Evolutionary conservation across 805 yeast species (phyloP).

Genomic region (Pichia phayaonensis): DNA sequence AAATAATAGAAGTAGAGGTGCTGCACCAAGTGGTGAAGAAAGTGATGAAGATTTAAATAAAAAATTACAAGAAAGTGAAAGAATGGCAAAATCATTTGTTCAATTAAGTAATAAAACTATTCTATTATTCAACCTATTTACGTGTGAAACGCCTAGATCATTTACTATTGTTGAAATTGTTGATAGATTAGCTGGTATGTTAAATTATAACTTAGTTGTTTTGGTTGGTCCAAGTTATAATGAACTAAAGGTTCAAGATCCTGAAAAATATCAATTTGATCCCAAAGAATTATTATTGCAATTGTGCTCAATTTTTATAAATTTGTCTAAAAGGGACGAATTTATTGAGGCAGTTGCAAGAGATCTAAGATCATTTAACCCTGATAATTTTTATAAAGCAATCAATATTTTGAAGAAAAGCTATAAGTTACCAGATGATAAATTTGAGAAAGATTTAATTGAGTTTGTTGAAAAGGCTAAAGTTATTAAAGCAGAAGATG

Average conservation of each 20-base stretch:
- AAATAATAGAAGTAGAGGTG: slow-evolving; percentile 37
- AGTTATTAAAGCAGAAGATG: slow-evolving; percentile 49
- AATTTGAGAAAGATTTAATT: slow-evolving; percentile 42
- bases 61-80: slow-evolving; percentile 56
- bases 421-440: slow-evolving; percentile 41
- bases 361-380: slow-evolving; percentile 84
- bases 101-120: slow-evolving; percentile 79
- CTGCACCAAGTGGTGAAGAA: slow-evolving; percentile 35
- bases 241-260: slow-evolving; percentile 75
- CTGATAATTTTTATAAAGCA: slow-evolving; percentile 63
- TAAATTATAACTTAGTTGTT: slow-evolving; percentile 85
- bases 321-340: slow-evolving; percentile 54
- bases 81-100: slow-evolving; percentile 73
- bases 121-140: slow-evolving; percentile 69
- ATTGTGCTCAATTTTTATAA: slow-evolving; percentile 67
- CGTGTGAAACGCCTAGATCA: slow-evolving; percentile 78
- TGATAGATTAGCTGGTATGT: slow-evolving; percentile 91
- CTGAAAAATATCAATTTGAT: slow-evolving; percentile 74
- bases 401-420: slow-evolving; percentile 50
- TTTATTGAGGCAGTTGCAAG: slow-evolving; percentile 77
- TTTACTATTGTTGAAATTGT: slow-evolving; percentile 86
- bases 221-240: slow-evolving; percentile 93
- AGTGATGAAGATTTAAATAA: slow-evolving; percentile 53
- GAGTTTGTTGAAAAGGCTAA: slow-evolving; percentile 64
- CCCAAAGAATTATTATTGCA: slow-evolving; percentile 66